Evolutionary conservation across 1,284 basidiomycete species (phyloP).

Genomic region (Ustilago esculenta): DNA sequence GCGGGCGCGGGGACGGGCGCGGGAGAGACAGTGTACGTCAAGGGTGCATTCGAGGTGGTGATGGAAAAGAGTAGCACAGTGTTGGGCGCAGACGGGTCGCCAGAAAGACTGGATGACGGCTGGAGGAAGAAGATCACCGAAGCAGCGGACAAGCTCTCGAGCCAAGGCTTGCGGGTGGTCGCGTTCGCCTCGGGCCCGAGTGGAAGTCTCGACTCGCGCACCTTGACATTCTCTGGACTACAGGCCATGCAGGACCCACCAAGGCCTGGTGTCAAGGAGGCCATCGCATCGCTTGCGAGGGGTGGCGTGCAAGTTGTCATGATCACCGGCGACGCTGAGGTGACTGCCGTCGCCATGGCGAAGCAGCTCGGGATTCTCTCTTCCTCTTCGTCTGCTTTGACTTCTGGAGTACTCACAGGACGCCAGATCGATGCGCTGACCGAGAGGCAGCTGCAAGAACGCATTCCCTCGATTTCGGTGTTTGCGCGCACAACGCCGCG

Average conservation of each 20-base stretch:
- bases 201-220: slow-evolving; percentile 67
- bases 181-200: slow-evolving; percentile 82
- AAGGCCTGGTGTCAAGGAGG: slow-evolving; percentile 87
- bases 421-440: slow-evolving; percentile 80
- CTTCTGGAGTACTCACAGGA: slow-evolving; percentile 77
- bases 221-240: slow-evolving; percentile 88
- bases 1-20: slow-evolving; percentile 60
- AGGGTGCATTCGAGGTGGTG: slow-evolving; percentile 89
- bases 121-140: slow-evolving; percentile 76
- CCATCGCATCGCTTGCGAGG: slow-evolving; percentile 79
- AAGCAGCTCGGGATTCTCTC: slow-evolving; percentile 79
- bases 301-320: slow-evolving; percentile 95
- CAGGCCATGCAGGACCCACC: slow-evolving; percentile 96
- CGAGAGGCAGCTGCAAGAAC: slow-evolving; percentile 81
- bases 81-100: slow-evolving; percentile 84
- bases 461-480: slow-evolving; percentile 82
- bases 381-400: slow-evolving; percentile 5
- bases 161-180: slow-evolving; percentile 83
- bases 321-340: slow-evolving; percentile 95
- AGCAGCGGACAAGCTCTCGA: slow-evolving; percentile 78
- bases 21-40: slow-evolving; percentile 85
- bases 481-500: slow-evolving; percentile 94
- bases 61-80: slow-evolving; percentile 86
- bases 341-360: slow-evolving; percentile 89
- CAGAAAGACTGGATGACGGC: slow-evolving; percentile 77